These are phyloP conservation scores for Spongispora temasekensis DNA, from an alignment of 1,284 basidiomycete genomes.

Conservation along the genomic window DNA sequence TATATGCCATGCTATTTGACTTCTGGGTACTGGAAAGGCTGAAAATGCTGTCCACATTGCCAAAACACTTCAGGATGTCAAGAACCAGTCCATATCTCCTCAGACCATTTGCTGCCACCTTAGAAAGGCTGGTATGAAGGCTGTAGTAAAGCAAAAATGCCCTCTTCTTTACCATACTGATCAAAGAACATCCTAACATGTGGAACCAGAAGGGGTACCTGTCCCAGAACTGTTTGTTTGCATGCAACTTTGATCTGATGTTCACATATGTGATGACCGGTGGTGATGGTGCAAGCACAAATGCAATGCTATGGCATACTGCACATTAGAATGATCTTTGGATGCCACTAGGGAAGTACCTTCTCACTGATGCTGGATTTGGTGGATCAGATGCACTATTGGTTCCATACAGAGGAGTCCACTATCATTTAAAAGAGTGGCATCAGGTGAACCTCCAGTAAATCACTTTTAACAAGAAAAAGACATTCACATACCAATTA, in stretches of 20 bases:
- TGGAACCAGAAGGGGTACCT: conserved; percentile 6
- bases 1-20: too few relatives aligned
- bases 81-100: too few relatives aligned
- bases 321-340: background rate
- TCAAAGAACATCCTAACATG: background rate
- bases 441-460: background rate
- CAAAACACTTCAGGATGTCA: too few relatives aligned
- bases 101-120: too few relatives aligned
- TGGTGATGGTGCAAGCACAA: background rate
- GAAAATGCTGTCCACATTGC: too few relatives aligned
- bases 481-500: background rate
- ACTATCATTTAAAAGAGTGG: background rate
- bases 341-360: background rate
- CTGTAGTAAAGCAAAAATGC: too few relatives aligned
- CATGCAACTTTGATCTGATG: conserved; percentile 5
- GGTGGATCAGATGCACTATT: background rate
- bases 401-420: background rate
- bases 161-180: too few relatives aligned
- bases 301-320: conserved; percentile 1
- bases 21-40: too few relatives aligned
- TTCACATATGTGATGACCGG: conserved; percentile 1
- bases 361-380: background rate
- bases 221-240: conserved; percentile 5
- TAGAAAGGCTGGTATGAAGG: too few relatives aligned
- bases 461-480: background rate